Base-by-base conservation (phyloP, 257 asterid genomes). In the Ilex aquifolium region DNA sequence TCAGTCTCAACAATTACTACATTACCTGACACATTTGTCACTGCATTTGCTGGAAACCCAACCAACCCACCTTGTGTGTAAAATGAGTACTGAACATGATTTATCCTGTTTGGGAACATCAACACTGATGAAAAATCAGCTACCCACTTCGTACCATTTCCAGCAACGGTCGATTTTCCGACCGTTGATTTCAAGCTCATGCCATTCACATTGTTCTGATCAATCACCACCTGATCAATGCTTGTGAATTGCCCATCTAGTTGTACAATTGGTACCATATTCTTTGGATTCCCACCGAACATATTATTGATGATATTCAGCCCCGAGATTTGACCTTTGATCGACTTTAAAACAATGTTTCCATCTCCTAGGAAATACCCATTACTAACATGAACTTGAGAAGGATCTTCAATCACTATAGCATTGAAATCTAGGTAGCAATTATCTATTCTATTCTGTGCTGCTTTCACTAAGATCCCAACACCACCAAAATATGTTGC, bases 321-420 rank as follows among this genome's bases (percentile, higher is more conserved):
- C 8, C 86, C 88, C 0, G 81, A 79, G 44, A 79, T 44, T 31
- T 64, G 64, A 14, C 88, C 95, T 14, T 42, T 39, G 36, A 76
- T 57, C 15, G 88, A 67, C 74, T 75, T 86, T 77, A 86, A 21
- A 5, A 81, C 80, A 14, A 86, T 7, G 14, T 81, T 86, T 0
- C 81, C 88, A 16, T 74, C 85, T n/a, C 91, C 85, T 17, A 81
- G 67, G 46, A 86, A 81, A 65, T 68, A 86, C 1, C 88, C 90
- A 51, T 76, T 71, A 0, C 83, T 69, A 29, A 83, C 66, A 56
- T 53, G 73, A 32, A 83, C 67, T 56, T 76, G 85, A 15, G 49
- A 17, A 17, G 95, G 91, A 40, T 86, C 88, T 40, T 80, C 83
- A 16, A 81, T 74, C 32, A 79, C 88, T 9, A 86, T 76, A 60